These are phyloP conservation scores for Sordariomycetes sp. DNA, from an alignment of 2,329 filamentous ascomycete genomes.

Conservation along the genomic window DNA sequence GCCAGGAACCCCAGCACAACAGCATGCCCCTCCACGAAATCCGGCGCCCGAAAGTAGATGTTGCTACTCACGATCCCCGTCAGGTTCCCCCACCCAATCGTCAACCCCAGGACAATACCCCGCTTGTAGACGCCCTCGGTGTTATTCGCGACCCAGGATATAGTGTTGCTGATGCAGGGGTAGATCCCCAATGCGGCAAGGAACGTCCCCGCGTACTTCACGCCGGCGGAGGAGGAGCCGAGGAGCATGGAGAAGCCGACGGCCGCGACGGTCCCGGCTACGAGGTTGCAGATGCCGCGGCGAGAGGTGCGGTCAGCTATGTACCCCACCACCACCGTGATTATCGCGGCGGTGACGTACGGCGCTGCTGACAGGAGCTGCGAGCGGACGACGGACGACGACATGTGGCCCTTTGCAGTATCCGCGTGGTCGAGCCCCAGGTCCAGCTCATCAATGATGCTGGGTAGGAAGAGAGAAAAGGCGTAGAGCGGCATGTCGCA, in stretches of 20 bases:
- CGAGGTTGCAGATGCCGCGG: conserved; percentile 57
- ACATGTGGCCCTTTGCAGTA: conserved; percentile 9
- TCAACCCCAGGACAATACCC: conserved; percentile 58
- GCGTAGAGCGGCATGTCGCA: conserved; percentile 35
- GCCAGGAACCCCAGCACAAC: conserved; percentile 51
- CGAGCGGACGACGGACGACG: conserved; percentile 23
- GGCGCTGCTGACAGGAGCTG: conserved; percentile 46
- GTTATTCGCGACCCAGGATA: conserved; percentile 61
- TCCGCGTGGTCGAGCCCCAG: background rate
- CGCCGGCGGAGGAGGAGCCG: conserved; percentile 31
- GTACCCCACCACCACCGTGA: conserved; percentile 51
- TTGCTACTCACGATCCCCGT: conserved; percentile 58
- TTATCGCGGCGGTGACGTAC: conserved; percentile 44
- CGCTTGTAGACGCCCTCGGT: conserved; percentile 47
- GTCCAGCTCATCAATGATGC: conserved; percentile 30
- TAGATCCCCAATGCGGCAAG: conserved; percentile 61
- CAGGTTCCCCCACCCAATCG: conserved; percentile 68
- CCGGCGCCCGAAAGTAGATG: conserved; percentile 35
- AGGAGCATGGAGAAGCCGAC: conserved; percentile 55
- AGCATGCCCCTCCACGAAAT: conserved; percentile 38
- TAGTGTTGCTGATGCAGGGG: conserved; percentile 56
- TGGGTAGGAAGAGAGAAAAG: conserved; percentile 42
- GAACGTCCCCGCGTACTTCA: conserved; percentile 58
- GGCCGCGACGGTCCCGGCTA: conserved; percentile 45
- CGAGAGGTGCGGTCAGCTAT: conserved; percentile 50